A percentile compares a stretch with the other conserved stretches of the same genome.
Evolutionary conservation across 139 green algal species (phyloP).

Genomic region (Trebouxia sp.): DNA sequence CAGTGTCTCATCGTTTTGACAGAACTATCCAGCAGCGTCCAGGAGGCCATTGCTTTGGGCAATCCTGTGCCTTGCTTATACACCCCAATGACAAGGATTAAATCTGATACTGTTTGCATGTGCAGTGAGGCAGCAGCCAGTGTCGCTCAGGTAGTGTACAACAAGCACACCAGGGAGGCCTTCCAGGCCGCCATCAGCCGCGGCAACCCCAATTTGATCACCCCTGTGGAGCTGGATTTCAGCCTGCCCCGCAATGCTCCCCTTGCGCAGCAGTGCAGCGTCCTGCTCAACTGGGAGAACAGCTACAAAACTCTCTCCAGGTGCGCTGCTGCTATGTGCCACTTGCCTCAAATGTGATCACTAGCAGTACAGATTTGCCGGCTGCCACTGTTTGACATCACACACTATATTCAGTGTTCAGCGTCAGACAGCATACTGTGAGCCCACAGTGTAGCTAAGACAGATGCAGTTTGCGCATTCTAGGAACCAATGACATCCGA

Average conservation of each 20-base stretch:
- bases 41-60: not conserved
- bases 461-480: too few species aligned
- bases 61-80: not conserved
- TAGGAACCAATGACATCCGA: too few species aligned
- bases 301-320: constrained; percentile 19
- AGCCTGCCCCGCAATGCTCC: not conserved
- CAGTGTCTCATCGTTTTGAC: too few species aligned
- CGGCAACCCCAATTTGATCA: constrained; percentile 11
- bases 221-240: constrained; percentile 28
- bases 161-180: not conserved
- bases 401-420: too few species aligned
- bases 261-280: constrained; percentile 12
- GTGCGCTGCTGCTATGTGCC: too few species aligned
- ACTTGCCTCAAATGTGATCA: too few species aligned
- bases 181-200: constrained; percentile 25
- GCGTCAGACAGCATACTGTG: too few species aligned
- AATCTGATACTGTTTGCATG: not conserved
- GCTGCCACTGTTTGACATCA: too few species aligned
- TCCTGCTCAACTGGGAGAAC: constrained; percentile 23
- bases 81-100: not conserved
- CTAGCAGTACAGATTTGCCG: too few species aligned
- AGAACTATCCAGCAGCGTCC: not conserved
- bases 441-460: too few species aligned
- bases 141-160: constrained; percentile 6
- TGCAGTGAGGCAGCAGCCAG: not conserved